phyloP scores from a whole-genome alignment of 2,329 filamentous ascomycete genomes.

The Apiospora malaysiana region DNA sequence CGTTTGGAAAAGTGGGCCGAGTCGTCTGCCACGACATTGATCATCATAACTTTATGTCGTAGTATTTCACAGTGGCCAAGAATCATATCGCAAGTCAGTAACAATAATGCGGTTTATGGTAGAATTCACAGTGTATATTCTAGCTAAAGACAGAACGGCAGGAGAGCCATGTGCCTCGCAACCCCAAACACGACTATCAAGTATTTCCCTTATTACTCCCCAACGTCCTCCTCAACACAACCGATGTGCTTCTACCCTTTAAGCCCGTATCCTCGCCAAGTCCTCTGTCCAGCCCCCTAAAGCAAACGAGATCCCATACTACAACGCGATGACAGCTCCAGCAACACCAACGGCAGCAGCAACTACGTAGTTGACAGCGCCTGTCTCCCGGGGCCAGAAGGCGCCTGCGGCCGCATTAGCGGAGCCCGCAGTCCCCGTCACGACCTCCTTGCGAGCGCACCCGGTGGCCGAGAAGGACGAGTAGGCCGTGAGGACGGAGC shows the following conservation, averaged over 20 bases:
- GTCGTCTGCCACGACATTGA: not conserved
- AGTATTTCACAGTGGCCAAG: too few species aligned
- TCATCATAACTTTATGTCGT: too few species aligned
- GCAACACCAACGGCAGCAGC: constrained; percentile 2
- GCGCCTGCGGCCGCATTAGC: not conserved
- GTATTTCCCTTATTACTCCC: not conserved
- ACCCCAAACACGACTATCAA: not conserved
- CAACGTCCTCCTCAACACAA: not conserved
- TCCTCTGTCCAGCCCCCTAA: not conserved
- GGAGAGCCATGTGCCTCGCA: too few species aligned
- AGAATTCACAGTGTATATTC: not conserved
- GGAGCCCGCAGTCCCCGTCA: not conserved
- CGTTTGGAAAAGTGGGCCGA: not conserved
- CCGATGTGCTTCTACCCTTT: too few species aligned
- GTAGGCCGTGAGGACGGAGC: not conserved
- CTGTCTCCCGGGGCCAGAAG: not conserved
- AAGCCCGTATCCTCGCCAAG: not conserved
- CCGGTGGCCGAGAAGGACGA: not conserved
- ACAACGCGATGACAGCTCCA: not conserved
- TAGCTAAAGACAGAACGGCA: not conserved
- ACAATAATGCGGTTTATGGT: too few species aligned
- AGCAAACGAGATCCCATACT: not conserved
- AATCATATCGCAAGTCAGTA: too few species aligned
- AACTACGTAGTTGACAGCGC: not conserved
- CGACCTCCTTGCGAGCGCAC: not conserved